Percentiles rank a stretch among this genome's conserved stretches.
phyloP scores from a whole-genome alignment of 352 stramenopile species.

The Pythium phragmitis region DNA sequence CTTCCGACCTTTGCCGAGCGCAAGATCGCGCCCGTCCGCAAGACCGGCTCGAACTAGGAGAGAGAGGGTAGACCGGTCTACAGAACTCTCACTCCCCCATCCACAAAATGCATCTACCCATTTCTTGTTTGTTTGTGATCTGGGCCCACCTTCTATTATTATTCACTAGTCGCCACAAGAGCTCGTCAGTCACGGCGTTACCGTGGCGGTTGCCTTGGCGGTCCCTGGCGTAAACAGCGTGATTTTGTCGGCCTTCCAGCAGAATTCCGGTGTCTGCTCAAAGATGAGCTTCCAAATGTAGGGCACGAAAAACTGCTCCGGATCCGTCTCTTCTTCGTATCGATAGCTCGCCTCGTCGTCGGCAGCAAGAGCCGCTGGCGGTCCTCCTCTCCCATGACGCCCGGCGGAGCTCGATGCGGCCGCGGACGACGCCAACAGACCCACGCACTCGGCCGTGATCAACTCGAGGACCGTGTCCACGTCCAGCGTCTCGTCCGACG shows the following conservation, averaged over 20 bases:
- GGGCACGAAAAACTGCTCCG: constrained; percentile 78
- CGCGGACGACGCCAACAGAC: constrained; percentile 51
- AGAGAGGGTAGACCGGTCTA: not conserved
- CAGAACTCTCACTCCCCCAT: not conserved
- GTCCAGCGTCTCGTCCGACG: constrained; percentile 52
- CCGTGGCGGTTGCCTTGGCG: constrained; percentile 17
- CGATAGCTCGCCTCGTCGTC: constrained; percentile 69
- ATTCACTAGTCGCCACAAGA: not conserved
- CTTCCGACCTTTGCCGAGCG: constrained; percentile 93
- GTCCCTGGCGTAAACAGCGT: constrained; percentile 55
- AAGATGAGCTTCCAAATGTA: constrained; percentile 79
- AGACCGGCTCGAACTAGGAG: constrained; percentile 43
- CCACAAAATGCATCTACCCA: constrained; percentile 3
- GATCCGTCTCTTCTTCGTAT: constrained; percentile 71
- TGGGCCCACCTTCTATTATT: not conserved
- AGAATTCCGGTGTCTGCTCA: constrained; percentile 74
- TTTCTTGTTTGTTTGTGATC: not conserved
- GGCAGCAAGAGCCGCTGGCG: not conserved
- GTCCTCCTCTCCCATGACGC: too few species aligned
- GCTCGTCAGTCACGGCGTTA: constrained; percentile 21
- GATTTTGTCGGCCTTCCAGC: constrained; percentile 80
- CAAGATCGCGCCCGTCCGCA: constrained; percentile 78
- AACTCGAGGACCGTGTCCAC: constrained; percentile 61
- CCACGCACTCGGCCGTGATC: constrained; percentile 72
- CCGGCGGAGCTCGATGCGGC: not conserved